Percentiles rank a stretch among this genome's conserved stretches.
phyloP scores from a whole-genome alignment of 208 protist genomes.

The Trypanosoma conorhini region DNA sequence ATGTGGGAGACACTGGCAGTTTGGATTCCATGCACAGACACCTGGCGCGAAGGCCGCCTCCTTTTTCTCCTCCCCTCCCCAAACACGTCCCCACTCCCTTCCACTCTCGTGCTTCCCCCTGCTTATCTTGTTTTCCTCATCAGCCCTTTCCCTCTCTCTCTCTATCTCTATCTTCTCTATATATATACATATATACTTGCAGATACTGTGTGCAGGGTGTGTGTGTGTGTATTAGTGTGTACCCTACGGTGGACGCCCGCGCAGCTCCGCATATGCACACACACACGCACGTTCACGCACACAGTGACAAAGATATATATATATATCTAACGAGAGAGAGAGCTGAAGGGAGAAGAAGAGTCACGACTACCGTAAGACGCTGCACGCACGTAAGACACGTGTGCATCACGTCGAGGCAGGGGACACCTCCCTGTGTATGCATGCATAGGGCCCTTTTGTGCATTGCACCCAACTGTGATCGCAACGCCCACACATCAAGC shows the following conservation, averaged over 20 bases:
- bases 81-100: not conserved
- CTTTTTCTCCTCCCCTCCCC: not conserved
- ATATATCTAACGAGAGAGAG: too few species aligned
- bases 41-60: not conserved
- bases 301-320: too few species aligned
- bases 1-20: not conserved
- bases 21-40: not conserved
- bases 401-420: too few species aligned
- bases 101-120: not conserved
- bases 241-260: too few species aligned
- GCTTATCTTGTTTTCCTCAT: not conserved
- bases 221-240: too few species aligned
- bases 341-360: too few species aligned
- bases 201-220: too few species aligned
- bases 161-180: not conserved
- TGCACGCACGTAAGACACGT: too few species aligned
- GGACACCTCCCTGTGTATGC: too few species aligned
- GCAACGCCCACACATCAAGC: constrained; percentile 1
- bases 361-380: too few species aligned
- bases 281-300: not conserved
- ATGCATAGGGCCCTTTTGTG: not conserved
- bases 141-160: not conserved
- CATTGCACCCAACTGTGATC: not conserved
- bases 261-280: constrained; percentile 2
- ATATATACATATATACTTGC: constrained; percentile 13